Percentiles rank a stretch among this genome's conserved stretches.
Evolutionary conservation across 169 alveolate species (phyloP).

Genomic region (Plasmodium blacklocki): DNA sequence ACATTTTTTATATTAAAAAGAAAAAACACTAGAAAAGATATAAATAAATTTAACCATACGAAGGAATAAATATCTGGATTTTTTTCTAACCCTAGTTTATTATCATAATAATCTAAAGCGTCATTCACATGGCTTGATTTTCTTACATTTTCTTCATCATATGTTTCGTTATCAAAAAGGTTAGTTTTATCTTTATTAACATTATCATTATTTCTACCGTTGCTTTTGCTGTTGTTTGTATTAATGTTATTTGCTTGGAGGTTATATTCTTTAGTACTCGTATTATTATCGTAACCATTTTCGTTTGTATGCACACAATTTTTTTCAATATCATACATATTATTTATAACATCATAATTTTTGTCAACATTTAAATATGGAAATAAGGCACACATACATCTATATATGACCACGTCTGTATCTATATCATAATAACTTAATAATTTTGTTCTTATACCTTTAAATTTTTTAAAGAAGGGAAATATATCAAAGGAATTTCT

Average conservation of each 20-base stretch:
- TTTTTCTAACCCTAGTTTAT: constrained; percentile 41
- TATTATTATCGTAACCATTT: not conserved
- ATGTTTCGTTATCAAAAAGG: constrained; percentile 33
- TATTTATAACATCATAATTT: constrained; percentile 15
- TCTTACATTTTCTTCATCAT: constrained; percentile 26
- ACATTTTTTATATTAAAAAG: constrained; percentile 45
- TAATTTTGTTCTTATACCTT: constrained; percentile 30
- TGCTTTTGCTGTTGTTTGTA: not conserved
- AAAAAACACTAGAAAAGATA: constrained; percentile 45
- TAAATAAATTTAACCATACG: constrained; percentile 56
- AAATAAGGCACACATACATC: constrained; percentile 70
- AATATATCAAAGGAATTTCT: constrained; percentile 46
- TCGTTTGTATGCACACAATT: not conserved
- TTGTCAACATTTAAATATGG: constrained; percentile 61
- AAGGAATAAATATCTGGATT: constrained; percentile 72
- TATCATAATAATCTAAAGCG: constrained; percentile 59
- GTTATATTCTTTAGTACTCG: not conserved
- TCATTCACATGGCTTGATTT: constrained; percentile 26
- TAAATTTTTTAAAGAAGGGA: constrained; percentile 50
- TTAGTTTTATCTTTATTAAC: constrained; percentile 12
- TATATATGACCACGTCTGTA: constrained; percentile 60
- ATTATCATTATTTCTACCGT: not conserved
- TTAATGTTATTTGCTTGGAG: not conserved
- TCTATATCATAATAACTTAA: constrained; percentile 44
- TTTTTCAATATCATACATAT: constrained; percentile 41